Percentiles rank a stretch among this genome's conserved stretches.
Evolutionary conservation across 148 eudicot genomes (phyloP).

Genomic region (Rhododendron ferrugineum): DNA sequence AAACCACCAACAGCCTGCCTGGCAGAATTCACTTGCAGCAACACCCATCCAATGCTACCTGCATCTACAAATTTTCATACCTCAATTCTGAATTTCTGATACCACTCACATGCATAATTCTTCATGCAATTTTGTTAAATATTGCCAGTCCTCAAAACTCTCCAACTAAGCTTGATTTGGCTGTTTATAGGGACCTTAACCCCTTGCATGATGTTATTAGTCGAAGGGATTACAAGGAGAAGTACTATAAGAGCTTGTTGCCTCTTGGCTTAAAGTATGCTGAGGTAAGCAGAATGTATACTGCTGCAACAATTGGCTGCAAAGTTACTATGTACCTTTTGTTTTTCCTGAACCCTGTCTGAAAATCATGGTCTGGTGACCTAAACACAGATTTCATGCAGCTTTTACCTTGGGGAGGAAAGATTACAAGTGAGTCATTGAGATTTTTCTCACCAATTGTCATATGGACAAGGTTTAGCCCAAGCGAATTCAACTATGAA

Average conservation of each 20-base stretch:
- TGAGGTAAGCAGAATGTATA: conserved; percentile 37
- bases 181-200: conserved; percentile 72
- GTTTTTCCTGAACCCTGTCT: conserved; percentile 10
- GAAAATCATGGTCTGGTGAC: conserved; percentile 29
- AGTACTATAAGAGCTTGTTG: conserved; percentile 59
- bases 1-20: neutral
- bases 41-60: neutral
- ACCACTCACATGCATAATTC: neutral
- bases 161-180: neutral
- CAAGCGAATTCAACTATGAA: conserved; percentile 48
- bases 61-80: neutral
- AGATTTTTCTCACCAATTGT: conserved; percentile 93
- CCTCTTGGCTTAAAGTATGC: conserved; percentile 72
- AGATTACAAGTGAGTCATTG: conserved; percentile 79
- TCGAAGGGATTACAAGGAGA: conserved; percentile 64
- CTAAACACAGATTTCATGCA: conserved; percentile 59
- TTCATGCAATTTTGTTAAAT: neutral
- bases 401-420: conserved; percentile 99
- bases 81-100: neutral
- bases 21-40: neutral
- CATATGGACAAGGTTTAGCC: conserved; percentile 77
- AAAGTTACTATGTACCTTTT: neutral
- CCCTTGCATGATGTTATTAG: conserved; percentile 70
- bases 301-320: neutral
- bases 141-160: neutral